phyloP scores from a whole-genome alignment of 78 protist species.

The Trichosphaerium sp. region DNA sequence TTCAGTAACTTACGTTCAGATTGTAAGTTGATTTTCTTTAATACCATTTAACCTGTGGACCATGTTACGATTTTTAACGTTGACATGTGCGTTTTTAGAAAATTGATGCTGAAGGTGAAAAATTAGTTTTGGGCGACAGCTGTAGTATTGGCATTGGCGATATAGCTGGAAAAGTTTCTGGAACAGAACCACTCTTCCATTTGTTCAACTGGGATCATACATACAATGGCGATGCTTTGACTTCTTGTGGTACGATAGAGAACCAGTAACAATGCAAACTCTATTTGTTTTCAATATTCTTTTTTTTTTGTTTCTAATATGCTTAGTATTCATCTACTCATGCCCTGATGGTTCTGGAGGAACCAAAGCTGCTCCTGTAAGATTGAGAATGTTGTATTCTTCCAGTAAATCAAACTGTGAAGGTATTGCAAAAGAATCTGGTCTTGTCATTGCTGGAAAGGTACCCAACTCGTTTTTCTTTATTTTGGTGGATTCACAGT shows the following conservation, averaged over 20 bases:
- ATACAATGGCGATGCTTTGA: constrained; percentile 24
- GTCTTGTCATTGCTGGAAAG: too few relatives aligned
- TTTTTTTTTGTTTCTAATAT: background rate
- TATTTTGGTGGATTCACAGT: too few relatives aligned
- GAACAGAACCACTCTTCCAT: constrained; percentile 44
- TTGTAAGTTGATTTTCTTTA: too few relatives aligned
- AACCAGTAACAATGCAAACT: too few relatives aligned
- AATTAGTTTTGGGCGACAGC: background rate
- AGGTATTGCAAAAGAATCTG: too few relatives aligned
- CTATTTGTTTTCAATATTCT: too few relatives aligned
- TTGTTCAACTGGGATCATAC: constrained; percentile 38
- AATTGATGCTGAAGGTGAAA: constrained; percentile 18
- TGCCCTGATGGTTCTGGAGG: constrained; percentile 59
- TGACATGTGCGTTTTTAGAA: too few relatives aligned
- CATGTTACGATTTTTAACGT: too few relatives aligned
- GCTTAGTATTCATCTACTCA: constrained; percentile 29
- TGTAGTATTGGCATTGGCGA: background rate
- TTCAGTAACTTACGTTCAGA: too few relatives aligned
- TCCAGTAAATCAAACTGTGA: constrained; percentile 44
- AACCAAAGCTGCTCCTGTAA: constrained; percentile 42
- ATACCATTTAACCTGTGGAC: too few relatives aligned
- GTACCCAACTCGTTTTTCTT: too few relatives aligned
- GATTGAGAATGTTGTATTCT: constrained; percentile 39
- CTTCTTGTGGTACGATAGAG: background rate
- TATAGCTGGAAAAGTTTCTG: constrained; percentile 3